Evolutionary conservation across 2,329 filamentous ascomycete genomes (phyloP).

Genomic region (Pseudocercospora fuligena): DNA sequence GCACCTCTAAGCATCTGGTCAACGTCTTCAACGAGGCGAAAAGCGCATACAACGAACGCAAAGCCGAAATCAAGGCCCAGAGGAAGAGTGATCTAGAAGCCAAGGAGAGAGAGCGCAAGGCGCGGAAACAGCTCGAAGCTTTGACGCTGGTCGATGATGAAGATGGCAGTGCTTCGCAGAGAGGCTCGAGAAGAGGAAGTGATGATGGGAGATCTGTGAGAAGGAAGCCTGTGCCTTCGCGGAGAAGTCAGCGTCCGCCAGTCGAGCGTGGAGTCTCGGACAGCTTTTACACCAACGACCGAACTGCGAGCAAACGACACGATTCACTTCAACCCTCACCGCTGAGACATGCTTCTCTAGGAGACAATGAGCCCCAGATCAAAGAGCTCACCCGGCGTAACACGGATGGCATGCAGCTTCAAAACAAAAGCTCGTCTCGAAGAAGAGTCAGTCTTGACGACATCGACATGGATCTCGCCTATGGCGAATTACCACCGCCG

Average conservation of each 20-base stretch:
- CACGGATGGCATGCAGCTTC: slow-evolving; percentile 44
- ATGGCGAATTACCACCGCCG: slow-evolving; percentile 79
- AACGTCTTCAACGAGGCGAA: slow-evolving; percentile 92
- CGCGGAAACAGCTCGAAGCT: slow-evolving; percentile 62
- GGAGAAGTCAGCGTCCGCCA: slow-evolving; percentile 37
- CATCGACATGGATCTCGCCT: slow-evolving; percentile 91
- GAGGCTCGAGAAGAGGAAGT: slow-evolving; percentile 36
- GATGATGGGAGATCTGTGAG: slow-evolving; percentile 29
- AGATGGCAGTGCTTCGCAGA: slow-evolving; percentile 30
- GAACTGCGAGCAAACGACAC: slow-evolving; percentile 17
- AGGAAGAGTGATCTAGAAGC: slow-evolving; percentile 61
- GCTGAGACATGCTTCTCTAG: slow-evolving; percentile 35
- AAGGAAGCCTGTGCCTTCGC: slow-evolving; percentile 34
- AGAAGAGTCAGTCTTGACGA: slow-evolving; percentile 51
- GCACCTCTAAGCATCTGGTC: slow-evolving; percentile 86
- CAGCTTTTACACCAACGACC: slow-evolving; percentile 51
- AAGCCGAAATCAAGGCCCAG: slow-evolving; percentile 77
- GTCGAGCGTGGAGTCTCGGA: slow-evolving; percentile 53
- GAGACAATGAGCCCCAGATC: slow-evolving; percentile 38
- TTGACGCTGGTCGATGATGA: slow-evolving; percentile 54
- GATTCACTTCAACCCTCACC: slow-evolving; percentile 35
- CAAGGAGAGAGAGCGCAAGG: slow-evolving; percentile 54
- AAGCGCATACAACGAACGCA: slow-evolving; percentile 84
- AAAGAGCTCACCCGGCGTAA: slow-evolving; percentile 50
- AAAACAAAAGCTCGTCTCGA: slow-evolving; percentile 23